Evolutionary conservation across 164 flowering plant species (phyloP), one percentile per base, ranked within the genome.

Genomic region (Aristolochia contorta): DNA sequence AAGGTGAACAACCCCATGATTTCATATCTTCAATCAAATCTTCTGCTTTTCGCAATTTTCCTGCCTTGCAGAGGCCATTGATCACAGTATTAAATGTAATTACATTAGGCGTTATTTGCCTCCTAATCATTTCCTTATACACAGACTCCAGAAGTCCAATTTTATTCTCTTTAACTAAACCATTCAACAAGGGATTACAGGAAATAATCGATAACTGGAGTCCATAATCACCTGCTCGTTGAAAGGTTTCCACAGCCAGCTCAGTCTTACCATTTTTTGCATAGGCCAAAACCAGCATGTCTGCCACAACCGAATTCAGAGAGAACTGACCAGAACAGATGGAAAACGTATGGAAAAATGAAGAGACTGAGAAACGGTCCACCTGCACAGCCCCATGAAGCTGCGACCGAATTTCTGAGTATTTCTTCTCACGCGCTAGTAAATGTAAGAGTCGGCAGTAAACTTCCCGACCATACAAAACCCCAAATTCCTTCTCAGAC

Each of bases 151-250:
- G 24, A 22, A 5, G 60, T 18, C 16, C 61, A 49, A 51, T 57
- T 47, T 45, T 54, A 18, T 52, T 47, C 57, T 56, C 47, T 65
- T 69, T 69, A 22, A 69, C 68, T 59, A 66, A 60, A 46, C 46
- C 70, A 69, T 58, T 62, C 70, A 72, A 59, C 61, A 72, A 53
- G 14, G 76, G 65, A 65, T 72, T 73, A 53, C 73, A 66, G 2
- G 73, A 59, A 48, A 60, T 24, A 48, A 60, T 23, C 1, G 73
- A 69, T n/a, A 73, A 64, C 37, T 55, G 47, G 64, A 63, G 59
- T 27, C 77, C 45, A 23, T 73, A 69, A 66, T 73, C 65, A 12
- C 77, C 68, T 7, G 73, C 69, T 53, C 77, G 59, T 16, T 69
- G 52, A 48, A 73, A 73, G 15, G 66, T 68, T 41, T 69, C 77